These are phyloP conservation scores for Podospora australis DNA, from an alignment of 495 filamentous ascomycete species.

Conservation along the genomic window DNA sequence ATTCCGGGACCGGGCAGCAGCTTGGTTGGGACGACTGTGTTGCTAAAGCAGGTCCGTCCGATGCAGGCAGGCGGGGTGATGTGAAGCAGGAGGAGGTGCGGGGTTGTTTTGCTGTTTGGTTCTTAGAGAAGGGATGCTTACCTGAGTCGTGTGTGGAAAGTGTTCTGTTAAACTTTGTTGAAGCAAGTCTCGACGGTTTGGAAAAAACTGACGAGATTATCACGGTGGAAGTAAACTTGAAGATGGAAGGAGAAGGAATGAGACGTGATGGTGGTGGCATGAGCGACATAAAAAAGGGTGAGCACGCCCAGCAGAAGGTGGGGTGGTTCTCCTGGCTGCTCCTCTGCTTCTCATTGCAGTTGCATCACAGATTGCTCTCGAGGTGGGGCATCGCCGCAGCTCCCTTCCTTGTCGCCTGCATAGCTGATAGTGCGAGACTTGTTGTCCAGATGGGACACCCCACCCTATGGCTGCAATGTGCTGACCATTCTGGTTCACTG, in stretches of 20 bases:
- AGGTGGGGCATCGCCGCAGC: conserved; percentile 13
- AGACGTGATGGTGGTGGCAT: conserved; percentile 23
- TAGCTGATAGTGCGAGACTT: conserved; percentile 24
- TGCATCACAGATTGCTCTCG: conserved; percentile 21
- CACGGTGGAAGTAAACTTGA: background rate
- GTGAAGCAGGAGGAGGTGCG: conserved; percentile 17
- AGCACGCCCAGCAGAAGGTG: conserved; percentile 18
- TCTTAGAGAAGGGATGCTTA: conserved; percentile 10
- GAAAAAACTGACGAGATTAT: conserved; percentile 2
- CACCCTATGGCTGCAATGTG: no score
- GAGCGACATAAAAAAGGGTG: conserved; percentile 32
- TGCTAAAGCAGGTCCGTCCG: background rate
- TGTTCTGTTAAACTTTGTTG: conserved; percentile 6
- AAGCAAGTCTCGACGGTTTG: background rate
- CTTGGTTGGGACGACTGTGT: background rate
- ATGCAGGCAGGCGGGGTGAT: background rate
- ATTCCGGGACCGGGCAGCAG: conserved; percentile 13
- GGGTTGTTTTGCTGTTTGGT: conserved; percentile 19
- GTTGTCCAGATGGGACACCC: no score
- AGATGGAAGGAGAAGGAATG: conserved; percentile 11
- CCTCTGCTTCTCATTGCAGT: conserved; percentile 5
- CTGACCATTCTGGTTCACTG: no score
- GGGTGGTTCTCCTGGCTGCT: conserved; percentile 17
- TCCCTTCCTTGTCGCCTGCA: background rate
- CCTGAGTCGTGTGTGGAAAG: conserved; percentile 5